These are phyloP conservation scores for Candida loeiensis DNA, from an alignment of 805 yeast genomes.

Conservation along the genomic window DNA sequence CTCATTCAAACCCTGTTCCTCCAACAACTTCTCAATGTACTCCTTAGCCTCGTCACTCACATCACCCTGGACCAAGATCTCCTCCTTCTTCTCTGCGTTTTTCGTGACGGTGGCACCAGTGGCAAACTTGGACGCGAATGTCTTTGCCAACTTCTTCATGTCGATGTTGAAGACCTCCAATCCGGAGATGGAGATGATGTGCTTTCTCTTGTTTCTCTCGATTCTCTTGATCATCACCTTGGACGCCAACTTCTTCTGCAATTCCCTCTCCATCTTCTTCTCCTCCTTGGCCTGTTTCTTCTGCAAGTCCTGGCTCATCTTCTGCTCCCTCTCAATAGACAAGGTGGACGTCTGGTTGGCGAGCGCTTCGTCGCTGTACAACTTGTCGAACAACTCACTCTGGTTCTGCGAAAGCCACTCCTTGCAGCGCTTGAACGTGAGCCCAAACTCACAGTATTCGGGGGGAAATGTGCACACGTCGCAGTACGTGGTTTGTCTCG, in stretches of 20 bases:
- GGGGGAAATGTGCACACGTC: slow-evolving; percentile 82
- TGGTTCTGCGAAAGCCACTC: slow-evolving; percentile 69
- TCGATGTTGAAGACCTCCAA: slow-evolving; percentile 86
- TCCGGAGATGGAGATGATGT: slow-evolving; percentile 81
- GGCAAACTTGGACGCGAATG: slow-evolving; percentile 91
- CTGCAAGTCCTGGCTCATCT: slow-evolving; percentile 75
- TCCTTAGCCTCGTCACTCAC: slow-evolving; percentile 87
- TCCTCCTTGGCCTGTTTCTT: slow-evolving; percentile 86
- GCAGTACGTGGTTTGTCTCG: slow-evolving; percentile 57
- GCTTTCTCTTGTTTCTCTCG: slow-evolving; percentile 86
- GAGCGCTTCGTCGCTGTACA: slow-evolving; percentile 60
- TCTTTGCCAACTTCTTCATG: slow-evolving; percentile 85
- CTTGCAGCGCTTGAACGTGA: slow-evolving; percentile 74
- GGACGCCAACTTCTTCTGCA: slow-evolving; percentile 72
- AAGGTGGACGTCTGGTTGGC: slow-evolving; percentile 58
- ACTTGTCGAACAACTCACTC: slow-evolving; percentile 50
- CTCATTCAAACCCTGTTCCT: slow-evolving; percentile 77
- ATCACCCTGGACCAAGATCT: slow-evolving; percentile 90
- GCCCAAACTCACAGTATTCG: slow-evolving; percentile 90
- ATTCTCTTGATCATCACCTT: slow-evolving; percentile 82
- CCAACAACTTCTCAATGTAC: slow-evolving; percentile 63
- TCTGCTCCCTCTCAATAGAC: slow-evolving; percentile 74
- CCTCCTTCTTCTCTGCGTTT: slow-evolving; percentile 88
- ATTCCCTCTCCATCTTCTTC: slow-evolving; percentile 77
- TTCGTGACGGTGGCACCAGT: slow-evolving; percentile 93